These are phyloP conservation scores for Nemania sp. DNA, from an alignment of 2,329 filamentous ascomycete genomes.

Conservation along the genomic window DNA sequence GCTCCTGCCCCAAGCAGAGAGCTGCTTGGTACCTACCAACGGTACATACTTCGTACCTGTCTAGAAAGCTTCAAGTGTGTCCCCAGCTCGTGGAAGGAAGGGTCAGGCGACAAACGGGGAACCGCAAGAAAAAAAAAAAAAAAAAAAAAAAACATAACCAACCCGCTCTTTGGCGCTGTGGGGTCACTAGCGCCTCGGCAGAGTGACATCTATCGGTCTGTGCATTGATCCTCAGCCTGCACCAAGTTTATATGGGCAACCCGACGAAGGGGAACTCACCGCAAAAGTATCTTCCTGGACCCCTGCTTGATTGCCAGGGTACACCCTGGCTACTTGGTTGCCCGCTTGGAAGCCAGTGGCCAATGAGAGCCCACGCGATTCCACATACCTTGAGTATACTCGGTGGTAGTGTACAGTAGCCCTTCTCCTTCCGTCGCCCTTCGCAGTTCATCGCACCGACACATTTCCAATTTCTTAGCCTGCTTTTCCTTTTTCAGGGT, in stretches of 20 bases:
- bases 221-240: neutral
- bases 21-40: neutral
- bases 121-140: constrained; percentile 14
- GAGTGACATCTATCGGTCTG: constrained; percentile 15
- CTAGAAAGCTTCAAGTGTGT: neutral
- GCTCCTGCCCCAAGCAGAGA: constrained; percentile 6
- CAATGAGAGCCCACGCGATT: constrained; percentile 19
- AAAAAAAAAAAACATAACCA: constrained; percentile 16
- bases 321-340: constrained; percentile 1
- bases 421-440: constrained; percentile 15
- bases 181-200: constrained; percentile 13
- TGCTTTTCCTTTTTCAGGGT: constrained; percentile 22
- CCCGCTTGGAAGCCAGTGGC: constrained; percentile 21
- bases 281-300: constrained; percentile 7
- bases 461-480: neutral
- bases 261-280: neutral
- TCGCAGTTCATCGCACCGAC: constrained; percentile 10
- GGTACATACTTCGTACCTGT: neutral
- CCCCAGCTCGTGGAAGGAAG: too few relatives aligned
- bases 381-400: too few relatives aligned
- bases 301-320: constrained; percentile 15
- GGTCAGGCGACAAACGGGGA: constrained; percentile 13
- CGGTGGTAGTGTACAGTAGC: constrained; percentile 6
- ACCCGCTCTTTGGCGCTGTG: constrained; percentile 20
- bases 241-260: constrained; percentile 11